Evolutionary conservation across 306 rosid genomes (phyloP).

Genomic region (Mucuna pruriens): DNA sequence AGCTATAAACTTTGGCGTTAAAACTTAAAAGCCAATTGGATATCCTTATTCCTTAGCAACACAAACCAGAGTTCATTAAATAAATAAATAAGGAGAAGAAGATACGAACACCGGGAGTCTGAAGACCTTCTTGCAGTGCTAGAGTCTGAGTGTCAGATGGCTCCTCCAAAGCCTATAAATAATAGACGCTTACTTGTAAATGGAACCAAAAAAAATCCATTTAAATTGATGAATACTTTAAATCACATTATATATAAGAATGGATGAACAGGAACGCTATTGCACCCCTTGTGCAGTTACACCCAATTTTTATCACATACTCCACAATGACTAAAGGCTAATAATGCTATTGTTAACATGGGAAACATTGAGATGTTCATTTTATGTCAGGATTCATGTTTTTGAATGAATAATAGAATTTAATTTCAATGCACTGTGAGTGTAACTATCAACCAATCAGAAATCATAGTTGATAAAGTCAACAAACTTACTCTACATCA

Average conservation of each 20-base stretch:
- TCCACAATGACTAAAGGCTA: background rate
- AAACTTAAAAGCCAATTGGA: background rate
- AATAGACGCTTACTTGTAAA: background rate
- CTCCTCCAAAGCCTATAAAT: background rate
- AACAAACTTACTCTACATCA: no score
- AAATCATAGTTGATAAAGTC: no score
- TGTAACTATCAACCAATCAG: no score
- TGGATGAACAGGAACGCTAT: background rate
- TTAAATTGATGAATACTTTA: background rate
- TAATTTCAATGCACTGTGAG: no score
- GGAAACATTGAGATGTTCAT: background rate
- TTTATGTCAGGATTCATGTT: background rate
- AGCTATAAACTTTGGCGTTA: background rate
- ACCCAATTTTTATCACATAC: background rate
- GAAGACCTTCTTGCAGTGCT: constrained; percentile 3
- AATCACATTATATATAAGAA: constrained; percentile 17
- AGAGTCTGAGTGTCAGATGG: constrained; percentile 8
- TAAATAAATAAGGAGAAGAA: background rate
- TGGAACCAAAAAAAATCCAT: background rate
- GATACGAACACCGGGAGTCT: constrained; percentile 9
- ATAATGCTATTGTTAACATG: background rate
- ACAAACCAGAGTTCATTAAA: background rate
- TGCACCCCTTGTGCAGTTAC: background rate
- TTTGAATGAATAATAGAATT: background rate
- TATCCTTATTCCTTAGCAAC: background rate